A percentile compares a stretch with the other conserved stretches of the same genome.
Evolutionary conservation across 345 rosid genomes (phyloP).

Genomic region (Linum trigynum): DNA sequence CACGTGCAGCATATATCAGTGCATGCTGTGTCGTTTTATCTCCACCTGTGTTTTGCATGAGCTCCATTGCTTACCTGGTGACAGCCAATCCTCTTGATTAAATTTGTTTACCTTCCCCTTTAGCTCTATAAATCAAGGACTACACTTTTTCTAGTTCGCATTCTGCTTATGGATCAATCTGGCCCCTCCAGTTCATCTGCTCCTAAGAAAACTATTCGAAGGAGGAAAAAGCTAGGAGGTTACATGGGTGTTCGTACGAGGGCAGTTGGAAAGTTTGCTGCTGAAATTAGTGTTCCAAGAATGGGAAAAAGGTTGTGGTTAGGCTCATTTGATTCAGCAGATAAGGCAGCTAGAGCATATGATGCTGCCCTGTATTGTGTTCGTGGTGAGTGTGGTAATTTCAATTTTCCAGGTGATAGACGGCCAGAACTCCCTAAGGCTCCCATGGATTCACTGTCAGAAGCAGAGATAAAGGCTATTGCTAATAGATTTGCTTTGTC

Average conservation of each 20-base stretch:
- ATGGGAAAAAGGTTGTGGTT: slow-evolving; percentile 37
- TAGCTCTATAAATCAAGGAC: not conserved
- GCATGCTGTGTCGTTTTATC: slow-evolving; percentile 23
- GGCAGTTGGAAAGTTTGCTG: slow-evolving; percentile 40
- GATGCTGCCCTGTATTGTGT: slow-evolving; percentile 39
- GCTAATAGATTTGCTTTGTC: not conserved
- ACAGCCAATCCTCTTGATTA: slow-evolving; percentile 7
- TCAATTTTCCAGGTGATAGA: slow-evolving; percentile 31
- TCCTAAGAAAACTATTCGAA: slow-evolving; percentile 17
- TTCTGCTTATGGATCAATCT: slow-evolving; percentile 12
- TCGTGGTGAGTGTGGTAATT: slow-evolving; percentile 27
- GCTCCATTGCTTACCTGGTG: not conserved
- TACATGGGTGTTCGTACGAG: slow-evolving; percentile 28
- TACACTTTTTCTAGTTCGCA: not conserved
- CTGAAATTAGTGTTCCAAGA: slow-evolving; percentile 39
- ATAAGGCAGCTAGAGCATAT: slow-evolving; percentile 45
- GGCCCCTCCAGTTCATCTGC: slow-evolving; percentile 19
- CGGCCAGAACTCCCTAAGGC: slow-evolving; percentile 7
- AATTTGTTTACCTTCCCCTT: not conserved
- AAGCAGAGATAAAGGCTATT: not conserved
- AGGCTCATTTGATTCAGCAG: slow-evolving; percentile 38
- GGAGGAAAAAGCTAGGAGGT: slow-evolving; percentile 16
- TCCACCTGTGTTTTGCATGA: slow-evolving; percentile 20
- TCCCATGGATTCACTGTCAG: not conserved
- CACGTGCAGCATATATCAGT: slow-evolving; percentile 24